Base-by-base conservation (phyloP, 495 filamentous ascomycete genomes). In the Thozetella sp. region DNA sequence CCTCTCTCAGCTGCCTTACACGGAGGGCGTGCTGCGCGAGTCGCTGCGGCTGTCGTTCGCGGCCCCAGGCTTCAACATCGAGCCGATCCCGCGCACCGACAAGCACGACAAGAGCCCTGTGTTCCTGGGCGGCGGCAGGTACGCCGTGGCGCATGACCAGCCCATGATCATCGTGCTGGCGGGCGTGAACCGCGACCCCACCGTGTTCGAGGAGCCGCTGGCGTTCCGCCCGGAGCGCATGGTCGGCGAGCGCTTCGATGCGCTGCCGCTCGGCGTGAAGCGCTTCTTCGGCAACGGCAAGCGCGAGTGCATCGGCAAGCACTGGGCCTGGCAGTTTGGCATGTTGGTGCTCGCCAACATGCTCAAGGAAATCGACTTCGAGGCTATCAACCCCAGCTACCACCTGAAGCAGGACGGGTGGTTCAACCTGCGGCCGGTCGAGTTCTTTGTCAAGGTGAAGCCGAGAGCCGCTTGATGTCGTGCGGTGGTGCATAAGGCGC, bases 251-350 rank as follows among this genome's bases (percentile, higher is more conserved):
- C 63, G 79, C 12, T 90, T 90, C 60, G 78, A 86, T 24, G 77
- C 74, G 24, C 62, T 88, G 54, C 86, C 84, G 9, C 67, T 71
- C 17, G 83, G 80, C 20, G 83, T 84, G 3, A 89, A 87, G 85
- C 89, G 88, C 71, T 81, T 77, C 69, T 92, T 89, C 56, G 89
- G 89, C 1, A 90, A 90, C 59, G 89, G 88, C 15, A 84, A 83
- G 75, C 66, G 88, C 51, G 84, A 76, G 53, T 91, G 88, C 58
- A 88, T 90, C 53, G 88, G 88, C 17, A 80, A 84, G 51, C 75
- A 86, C n/a, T 89, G 88, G 72, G 88, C 88, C 0, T 86, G 82
- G 84, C 85, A 89, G 64, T 88, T 88, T 63, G 72, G 74, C 10
- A 67, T 85, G 48, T 68, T 88, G 1, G 79, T 80, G 6, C 67